Percentiles rank a stretch among this genome's conserved stretches.
These are phyloP conservation scores for Lolium rigidum DNA, from an alignment of 176 grass and related monocot species.

Conservation along the genomic window DNA sequence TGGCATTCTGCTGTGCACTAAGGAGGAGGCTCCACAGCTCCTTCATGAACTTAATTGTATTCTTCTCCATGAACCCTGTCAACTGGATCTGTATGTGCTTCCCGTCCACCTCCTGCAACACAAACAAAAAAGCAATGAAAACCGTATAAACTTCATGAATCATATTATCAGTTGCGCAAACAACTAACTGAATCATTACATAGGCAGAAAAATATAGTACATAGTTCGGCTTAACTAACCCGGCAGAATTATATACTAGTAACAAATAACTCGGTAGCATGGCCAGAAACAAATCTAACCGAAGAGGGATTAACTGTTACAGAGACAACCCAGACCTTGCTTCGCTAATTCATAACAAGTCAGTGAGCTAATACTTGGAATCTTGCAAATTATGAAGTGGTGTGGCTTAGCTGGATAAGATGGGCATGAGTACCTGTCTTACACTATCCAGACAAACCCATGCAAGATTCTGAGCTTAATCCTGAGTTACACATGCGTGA, in stretches of 20 bases:
- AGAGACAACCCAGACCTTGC: background rate
- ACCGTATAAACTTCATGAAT: background rate
- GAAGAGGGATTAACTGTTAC: background rate
- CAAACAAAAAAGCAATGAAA: constrained; percentile 27
- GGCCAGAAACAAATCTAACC: constrained; percentile 7
- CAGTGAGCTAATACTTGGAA: constrained; percentile 7
- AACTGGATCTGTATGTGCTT: constrained; percentile 97
- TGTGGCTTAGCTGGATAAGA: background rate
- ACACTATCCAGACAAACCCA: background rate
- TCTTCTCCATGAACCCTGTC: constrained; percentile 99
- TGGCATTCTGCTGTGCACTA: constrained; percentile 88
- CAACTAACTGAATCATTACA: constrained; percentile 10
- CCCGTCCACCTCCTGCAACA: constrained; percentile 72
- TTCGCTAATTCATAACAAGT: background rate
- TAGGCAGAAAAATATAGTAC: background rate
- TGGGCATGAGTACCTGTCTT: background rate
- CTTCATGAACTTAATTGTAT: constrained; percentile 94
- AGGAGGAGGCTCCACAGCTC: constrained; percentile 89
- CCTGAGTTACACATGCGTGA: background rate
- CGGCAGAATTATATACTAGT: background rate
- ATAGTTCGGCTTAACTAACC: background rate
- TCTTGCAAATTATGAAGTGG: background rate
- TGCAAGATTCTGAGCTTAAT: background rate
- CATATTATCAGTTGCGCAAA: background rate
- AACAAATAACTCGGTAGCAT: background rate